A percentile compares a stretch with the other conserved stretches of the same genome.
phyloP scores from a whole-genome alignment of 208 protist genomes.

The Leishmania tarentolae region DNA sequence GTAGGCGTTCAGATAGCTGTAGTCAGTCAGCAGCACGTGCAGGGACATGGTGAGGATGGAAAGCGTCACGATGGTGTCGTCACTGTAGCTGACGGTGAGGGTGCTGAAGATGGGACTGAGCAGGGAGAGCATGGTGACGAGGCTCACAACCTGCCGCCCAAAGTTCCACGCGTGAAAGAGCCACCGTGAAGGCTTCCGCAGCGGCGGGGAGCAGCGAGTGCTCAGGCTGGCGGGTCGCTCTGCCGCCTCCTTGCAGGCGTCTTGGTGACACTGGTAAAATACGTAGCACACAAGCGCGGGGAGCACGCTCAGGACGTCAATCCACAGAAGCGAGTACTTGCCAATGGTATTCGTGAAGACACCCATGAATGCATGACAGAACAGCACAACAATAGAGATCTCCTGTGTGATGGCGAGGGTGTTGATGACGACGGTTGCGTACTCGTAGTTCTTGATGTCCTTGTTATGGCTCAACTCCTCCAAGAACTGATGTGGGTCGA shows the following conservation, averaged over 20 bases:
- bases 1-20: conserved; percentile 87
- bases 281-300: conserved; percentile 27
- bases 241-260: conserved; percentile 9
- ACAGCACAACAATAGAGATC: conserved; percentile 87
- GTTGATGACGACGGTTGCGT: conserved; percentile 75
- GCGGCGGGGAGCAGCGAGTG: conserved; percentile 20
- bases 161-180: conserved; percentile 50
- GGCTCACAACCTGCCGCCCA: conserved; percentile 52
- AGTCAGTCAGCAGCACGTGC: conserved; percentile 80
- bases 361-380: conserved; percentile 69
- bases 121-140: conserved; percentile 64
- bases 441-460: conserved; percentile 76
- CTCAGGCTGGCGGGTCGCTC: conserved; percentile 23
- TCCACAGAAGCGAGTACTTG: conserved; percentile 52
- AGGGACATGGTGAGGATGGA: conserved; percentile 81
- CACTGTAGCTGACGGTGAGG: conserved; percentile 81
- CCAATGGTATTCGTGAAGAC: conserved; percentile 44
- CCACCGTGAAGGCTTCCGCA: conserved; percentile 28
- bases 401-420: conserved; percentile 87
- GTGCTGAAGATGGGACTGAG: conserved; percentile 84
- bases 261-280: conserved; percentile 33
- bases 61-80: conserved; percentile 91
- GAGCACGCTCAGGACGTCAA: conserved; percentile 48
- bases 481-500: conserved; percentile 82
- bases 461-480: conserved; percentile 81